These are phyloP conservation scores for Ceratonia siliqua DNA, from an alignment of 306 rosid species.

Conservation along the genomic window DNA sequence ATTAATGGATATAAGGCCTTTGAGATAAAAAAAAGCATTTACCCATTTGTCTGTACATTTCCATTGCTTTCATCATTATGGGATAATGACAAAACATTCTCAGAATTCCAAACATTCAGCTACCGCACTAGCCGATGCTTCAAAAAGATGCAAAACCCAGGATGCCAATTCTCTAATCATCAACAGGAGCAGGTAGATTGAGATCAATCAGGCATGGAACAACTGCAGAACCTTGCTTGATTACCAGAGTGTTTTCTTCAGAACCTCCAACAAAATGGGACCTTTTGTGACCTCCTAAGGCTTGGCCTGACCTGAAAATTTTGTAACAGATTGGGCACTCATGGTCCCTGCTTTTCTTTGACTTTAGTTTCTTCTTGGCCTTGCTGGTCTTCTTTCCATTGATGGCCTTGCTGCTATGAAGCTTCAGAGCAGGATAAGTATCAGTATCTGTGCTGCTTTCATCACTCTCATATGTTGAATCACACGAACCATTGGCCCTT, in stretches of 20 bases:
- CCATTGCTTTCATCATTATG: constrained; percentile 41
- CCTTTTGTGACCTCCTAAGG: constrained; percentile 97
- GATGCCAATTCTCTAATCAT: constrained; percentile 51
- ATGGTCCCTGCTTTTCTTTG: constrained; percentile 72
- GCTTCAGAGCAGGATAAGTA: constrained; percentile 39
- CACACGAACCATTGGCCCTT: constrained; percentile 42
- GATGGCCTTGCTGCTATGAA: constrained; percentile 37
- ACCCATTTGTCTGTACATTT: constrained; percentile 56
- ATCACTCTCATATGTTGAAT: constrained; percentile 61
- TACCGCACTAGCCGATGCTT: constrained; percentile 29
- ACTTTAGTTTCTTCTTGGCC: constrained; percentile 50
- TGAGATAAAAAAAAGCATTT: constrained; percentile 32
- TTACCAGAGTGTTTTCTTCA: constrained; percentile 58
- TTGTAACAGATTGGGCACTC: constrained; percentile 90
- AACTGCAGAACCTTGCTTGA: constrained; percentile 44
- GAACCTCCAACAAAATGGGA: constrained; percentile 86
- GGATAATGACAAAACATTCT: constrained; percentile 36
- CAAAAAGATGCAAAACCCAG: constrained; percentile 41
- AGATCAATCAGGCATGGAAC: constrained; percentile 73
- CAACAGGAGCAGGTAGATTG: constrained; percentile 85
- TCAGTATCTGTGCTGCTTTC: constrained; percentile 66
- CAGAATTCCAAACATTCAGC: constrained; percentile 36
- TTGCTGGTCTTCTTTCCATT: constrained; percentile 34
- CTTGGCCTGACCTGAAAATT: constrained; percentile 86
- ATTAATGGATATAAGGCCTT: constrained; percentile 40